Base-by-base conservation (phyloP, 2,329 filamentous ascomycete genomes). In the Trichophyton rubrum region DNA sequence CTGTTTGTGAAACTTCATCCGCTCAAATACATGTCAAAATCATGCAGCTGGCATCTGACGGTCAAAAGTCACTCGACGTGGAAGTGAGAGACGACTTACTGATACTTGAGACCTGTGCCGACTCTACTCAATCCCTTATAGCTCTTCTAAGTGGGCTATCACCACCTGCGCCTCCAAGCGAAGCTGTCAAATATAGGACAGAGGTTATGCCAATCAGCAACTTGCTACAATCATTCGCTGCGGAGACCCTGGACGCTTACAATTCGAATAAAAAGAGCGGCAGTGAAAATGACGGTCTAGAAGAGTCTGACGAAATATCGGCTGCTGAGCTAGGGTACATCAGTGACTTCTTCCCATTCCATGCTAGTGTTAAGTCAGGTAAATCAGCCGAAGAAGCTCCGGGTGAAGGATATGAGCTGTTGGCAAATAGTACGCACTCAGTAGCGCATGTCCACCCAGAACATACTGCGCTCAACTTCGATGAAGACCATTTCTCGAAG, bases 81-180 rank as follows among this genome's bases (percentile, higher is more conserved):
- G 89, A 95, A 64, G 77, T 97, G 55, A 84, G 84, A 63, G 91
- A 96, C 68, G 87, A 95, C 65, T 79, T 99, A 1, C 79, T 99
- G 59, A 86, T 99, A 38, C 76, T 99, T 5, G 93, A 99, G 73
- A 95, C 91, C 0, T 99, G 95, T 68, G 93, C 93, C 33, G 93
- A 99, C 73, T 99, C 93, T 1, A 97, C 90, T 0, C 90, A 96
- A 71, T 99, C 93, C 0, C 79, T 99, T 13, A 86, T 96, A 59
- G 80, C 82, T 1, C 81, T 95, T 47, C 75, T 91, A 15, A 89
- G 88, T 67, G 90, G 87, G 0, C 79, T 99, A 3, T 85, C 86
- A 41, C 93, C 92, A 3, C 92, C 93, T 0, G 85, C 84, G 6
- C 87, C 90, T 0, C 90, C 91, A 1, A 92, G 83, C 68, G 89